Conservation (phyloP, 2,329 filamentous ascomycete genomes). For the Alternaria longipes region DNA sequence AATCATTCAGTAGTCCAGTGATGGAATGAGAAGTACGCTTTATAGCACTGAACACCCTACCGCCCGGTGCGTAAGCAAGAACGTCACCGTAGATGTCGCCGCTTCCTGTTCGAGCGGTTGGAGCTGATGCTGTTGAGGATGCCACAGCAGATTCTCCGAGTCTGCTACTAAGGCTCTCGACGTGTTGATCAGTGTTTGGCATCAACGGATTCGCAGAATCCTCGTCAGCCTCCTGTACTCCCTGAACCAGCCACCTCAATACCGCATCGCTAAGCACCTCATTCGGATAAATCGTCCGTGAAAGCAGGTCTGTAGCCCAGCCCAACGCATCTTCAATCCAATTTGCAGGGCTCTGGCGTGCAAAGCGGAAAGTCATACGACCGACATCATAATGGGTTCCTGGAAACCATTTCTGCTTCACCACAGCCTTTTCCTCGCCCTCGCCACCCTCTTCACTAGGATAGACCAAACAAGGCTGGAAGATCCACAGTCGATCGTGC, state of each 20-base stretch:
- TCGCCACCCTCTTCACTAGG: constrained; percentile 12
- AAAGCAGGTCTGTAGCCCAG: constrained; percentile 37
- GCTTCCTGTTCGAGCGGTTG: constrained; percentile 30
- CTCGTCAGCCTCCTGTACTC: constrained; percentile 30
- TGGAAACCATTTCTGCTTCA: constrained; percentile 49
- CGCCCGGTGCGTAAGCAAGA: constrained; percentile 41
- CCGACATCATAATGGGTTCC: constrained; percentile 52
- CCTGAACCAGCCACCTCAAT: constrained; percentile 42
- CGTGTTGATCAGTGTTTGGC: constrained; percentile 20
- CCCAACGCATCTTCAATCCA: constrained; percentile 40
- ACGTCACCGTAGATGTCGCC: constrained; percentile 48
- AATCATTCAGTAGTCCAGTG: constrained; percentile 27
- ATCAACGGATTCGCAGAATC: constrained; percentile 26
- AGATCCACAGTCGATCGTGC: constrained; percentile 48
- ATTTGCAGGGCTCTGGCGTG: constrained; percentile 40
- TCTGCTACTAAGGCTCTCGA: constrained; percentile 21
- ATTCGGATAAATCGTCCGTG: constrained; percentile 44
- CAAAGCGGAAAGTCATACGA: constrained; percentile 47
- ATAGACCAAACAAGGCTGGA: constrained; percentile 35
- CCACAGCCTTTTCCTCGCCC: constrained; percentile 16
- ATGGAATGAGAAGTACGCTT: constrained; percentile 23
- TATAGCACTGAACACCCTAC: constrained; percentile 28
- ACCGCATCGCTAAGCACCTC: constrained; percentile 45
- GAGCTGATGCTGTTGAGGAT: background rate
- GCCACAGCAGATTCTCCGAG: constrained; percentile 18